Percentiles rank a stretch among this genome's conserved stretches.
Conservation (phyloP, 2,329 filamentous ascomycete genomes). For the Aureobasidium namibiae region DNA sequence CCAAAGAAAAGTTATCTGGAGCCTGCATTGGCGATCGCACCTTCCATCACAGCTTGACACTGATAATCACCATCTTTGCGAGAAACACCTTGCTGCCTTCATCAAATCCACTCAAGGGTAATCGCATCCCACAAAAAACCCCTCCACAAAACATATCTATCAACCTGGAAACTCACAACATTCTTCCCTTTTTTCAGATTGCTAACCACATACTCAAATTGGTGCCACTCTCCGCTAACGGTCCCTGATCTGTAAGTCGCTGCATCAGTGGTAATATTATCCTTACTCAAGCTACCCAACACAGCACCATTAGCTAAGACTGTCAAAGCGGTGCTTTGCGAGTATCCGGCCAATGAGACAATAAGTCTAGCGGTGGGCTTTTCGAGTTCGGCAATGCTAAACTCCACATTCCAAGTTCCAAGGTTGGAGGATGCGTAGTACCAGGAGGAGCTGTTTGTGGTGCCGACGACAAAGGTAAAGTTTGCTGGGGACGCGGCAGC, state of each 20-base stretch:
- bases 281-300: background rate
- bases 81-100: background rate
- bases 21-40: too few relatives aligned
- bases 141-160: conserved; percentile 23
- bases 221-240: conserved; percentile 12
- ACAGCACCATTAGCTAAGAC: background rate
- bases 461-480: too few relatives aligned
- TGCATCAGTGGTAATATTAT: too few relatives aligned
- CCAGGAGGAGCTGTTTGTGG: too few relatives aligned
- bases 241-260: conserved; percentile 5
- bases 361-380: background rate
- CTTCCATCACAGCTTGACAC: too few relatives aligned
- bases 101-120: conserved; percentile 6
- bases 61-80: too few relatives aligned
- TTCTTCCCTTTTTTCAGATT: conserved; percentile 19
- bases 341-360: conserved; percentile 10
- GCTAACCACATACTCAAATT: background rate
- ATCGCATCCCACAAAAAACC: conserved; percentile 12
- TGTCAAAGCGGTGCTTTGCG: conserved; percentile 7
- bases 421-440: too few relatives aligned
- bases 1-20: too few relatives aligned
- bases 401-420: too few relatives aligned
- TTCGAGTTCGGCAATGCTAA: background rate
- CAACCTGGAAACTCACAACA: conserved; percentile 33
- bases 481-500: too few relatives aligned